Conservation (phyloP, 805 yeast genomes). For the Schwanniomyces vanrijiae region DNA sequence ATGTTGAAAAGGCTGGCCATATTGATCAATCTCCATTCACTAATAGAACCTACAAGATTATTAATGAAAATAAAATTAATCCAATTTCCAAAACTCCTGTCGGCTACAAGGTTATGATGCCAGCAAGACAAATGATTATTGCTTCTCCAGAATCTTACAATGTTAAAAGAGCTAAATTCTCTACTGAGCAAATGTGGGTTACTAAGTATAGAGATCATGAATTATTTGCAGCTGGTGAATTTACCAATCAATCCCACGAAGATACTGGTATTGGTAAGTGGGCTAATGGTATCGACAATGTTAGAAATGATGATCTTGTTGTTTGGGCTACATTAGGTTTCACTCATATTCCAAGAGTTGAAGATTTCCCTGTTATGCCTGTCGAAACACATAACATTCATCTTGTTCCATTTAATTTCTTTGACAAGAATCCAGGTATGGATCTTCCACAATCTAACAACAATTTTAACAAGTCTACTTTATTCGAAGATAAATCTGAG, state of each 20-base stretch:
- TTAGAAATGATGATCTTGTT: constrained; percentile 73
- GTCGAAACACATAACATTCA: constrained; percentile 69
- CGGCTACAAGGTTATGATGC: constrained; percentile 72
- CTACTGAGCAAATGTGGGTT: constrained; percentile 80
- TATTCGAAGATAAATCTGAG: constrained; percentile 21
- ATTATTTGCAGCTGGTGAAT: constrained; percentile 80
- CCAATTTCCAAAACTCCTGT: constrained; percentile 70
- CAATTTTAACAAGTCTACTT: constrained; percentile 62
- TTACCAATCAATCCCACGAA: constrained; percentile 72
- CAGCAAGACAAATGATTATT: constrained; percentile 73
- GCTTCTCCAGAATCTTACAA: constrained; percentile 65
- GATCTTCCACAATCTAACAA: constrained; percentile 74
- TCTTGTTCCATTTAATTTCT: constrained; percentile 71
- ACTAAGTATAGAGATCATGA: constrained; percentile 74
- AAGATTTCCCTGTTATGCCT: constrained; percentile 90
- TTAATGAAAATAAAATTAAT: constrained; percentile 71
- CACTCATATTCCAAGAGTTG: constrained; percentile 80
- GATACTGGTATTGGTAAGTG: constrained; percentile 74
- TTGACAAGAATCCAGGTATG: constrained; percentile 73
- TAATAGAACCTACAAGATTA: constrained; percentile 70
- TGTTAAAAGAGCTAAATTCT: constrained; percentile 68
- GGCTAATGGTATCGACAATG: constrained; percentile 66
- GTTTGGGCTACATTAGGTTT: constrained; percentile 82
- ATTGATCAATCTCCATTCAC: constrained; percentile 76
- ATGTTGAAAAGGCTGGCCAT: constrained; percentile 67